These are phyloP conservation scores for Claviceps cyperi DNA, from an alignment of 2,329 filamentous ascomycete genomes.

Conservation along the genomic window DNA sequence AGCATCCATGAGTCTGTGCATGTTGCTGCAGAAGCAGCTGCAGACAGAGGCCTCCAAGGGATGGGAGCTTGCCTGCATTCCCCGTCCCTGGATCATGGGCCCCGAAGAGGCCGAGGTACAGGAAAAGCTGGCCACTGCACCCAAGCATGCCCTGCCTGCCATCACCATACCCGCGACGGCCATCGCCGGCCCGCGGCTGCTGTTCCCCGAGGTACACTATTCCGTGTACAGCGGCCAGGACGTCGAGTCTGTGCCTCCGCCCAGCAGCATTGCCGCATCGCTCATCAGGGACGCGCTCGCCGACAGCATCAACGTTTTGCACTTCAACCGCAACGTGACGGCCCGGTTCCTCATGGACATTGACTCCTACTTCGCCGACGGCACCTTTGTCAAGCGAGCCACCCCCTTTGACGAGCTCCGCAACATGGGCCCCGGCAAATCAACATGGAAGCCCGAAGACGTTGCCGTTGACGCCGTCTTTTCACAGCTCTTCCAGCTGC, in stretches of 20 bases:
- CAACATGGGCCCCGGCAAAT: conserved; percentile 46
- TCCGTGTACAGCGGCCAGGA: conserved; percentile 85
- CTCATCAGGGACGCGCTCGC: conserved; percentile 73
- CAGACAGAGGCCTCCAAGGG: conserved; percentile 57
- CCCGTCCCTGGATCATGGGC: conserved; percentile 53
- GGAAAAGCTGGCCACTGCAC: conserved; percentile 41
- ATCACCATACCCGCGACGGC: conserved; percentile 66
- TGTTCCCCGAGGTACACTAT: conserved; percentile 89
- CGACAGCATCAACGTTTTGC: conserved; percentile 85
- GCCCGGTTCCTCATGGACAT: conserved; percentile 86
- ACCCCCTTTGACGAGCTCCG: conserved; percentile 84
- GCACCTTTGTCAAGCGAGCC: conserved; percentile 84
- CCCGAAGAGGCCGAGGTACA: conserved; percentile 44
- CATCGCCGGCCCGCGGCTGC: conserved; percentile 54
- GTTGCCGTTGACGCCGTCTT: conserved; percentile 96
- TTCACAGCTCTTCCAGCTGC: conserved; percentile 82
- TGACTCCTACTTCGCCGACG: conserved; percentile 83
- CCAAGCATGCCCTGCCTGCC: conserved; percentile 65
- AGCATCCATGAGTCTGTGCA: conserved; percentile 55
- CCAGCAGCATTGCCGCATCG: conserved; percentile 61
- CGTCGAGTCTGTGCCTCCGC: conserved; percentile 72
- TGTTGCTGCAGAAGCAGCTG: conserved; percentile 73
- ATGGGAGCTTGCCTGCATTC: conserved; percentile 60
- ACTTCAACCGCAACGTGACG: conserved; percentile 80
- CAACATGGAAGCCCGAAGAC: conserved; percentile 95